Evolutionary conservation across 768 basidiomycete genomes (phyloP), one percentile per base, ranked within the genome.

Genomic region (Leucogyrophana mollusca): DNA sequence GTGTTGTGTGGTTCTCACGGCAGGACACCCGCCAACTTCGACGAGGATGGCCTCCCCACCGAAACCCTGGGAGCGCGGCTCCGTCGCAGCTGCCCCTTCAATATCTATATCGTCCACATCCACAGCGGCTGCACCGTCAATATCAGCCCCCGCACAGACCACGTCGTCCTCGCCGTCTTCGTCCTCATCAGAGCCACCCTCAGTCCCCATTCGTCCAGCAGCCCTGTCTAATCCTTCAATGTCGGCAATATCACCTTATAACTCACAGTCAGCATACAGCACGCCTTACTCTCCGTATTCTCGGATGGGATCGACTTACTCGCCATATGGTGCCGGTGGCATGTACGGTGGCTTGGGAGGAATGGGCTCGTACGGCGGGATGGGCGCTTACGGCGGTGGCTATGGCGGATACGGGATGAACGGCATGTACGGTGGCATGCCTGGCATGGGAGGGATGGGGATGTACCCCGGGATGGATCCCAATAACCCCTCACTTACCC

Each of bases 61-160:
- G 61, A 93, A 92, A 64, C 91, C 90, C 54, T 94, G 90, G 91
- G 91, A 94, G 65, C 78, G 82, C 34, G 77, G 78, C 7, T 67
- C 70, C 37, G 57, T 65, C 32, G 66, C 71, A 22, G 57, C 72
- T 30, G 45, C 69, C 23, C 36, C 60, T 18, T 39, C 68, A 18
- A 33, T 61, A 13, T 44, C 63, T 21, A n/a, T n/a, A 41, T 30
- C 68, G 42, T 20, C 70, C 22, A 30, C 69, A 10, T 54, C 60
- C 16, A 45, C 62, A 13, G 32, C 70, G 3, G 49, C 67, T 4
- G 42, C 58, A 25, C 46, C 47, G 25, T 47, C 59, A 21, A 25
- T 61, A 34, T 48, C 64, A 27, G 36, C 55, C 11, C 22, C 65
- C n/a, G 13, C 53, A 34, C 32, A 40, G 24, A 36, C 49, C 6